Evolutionary conservation across 352 stramenopile genomes (phyloP), one percentile per base, ranked within the genome.

Genomic region (Globisporangium nagaii): DNA sequence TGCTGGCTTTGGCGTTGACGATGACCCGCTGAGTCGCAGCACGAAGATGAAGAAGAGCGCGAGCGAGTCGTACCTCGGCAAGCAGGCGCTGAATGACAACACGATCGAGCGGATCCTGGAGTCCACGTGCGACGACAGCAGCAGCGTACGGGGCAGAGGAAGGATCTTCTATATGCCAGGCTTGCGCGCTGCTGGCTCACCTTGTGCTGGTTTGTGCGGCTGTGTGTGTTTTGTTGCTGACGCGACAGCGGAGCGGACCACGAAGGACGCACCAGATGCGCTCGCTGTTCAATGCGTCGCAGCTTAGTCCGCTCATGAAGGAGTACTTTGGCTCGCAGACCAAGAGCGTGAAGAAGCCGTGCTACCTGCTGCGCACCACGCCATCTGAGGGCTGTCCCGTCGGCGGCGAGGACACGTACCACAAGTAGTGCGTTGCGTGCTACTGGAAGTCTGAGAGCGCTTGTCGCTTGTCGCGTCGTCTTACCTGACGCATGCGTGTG

Each of bases 401-500:
- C 11, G 84, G 86, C 7, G 86, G 86, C 8, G 77, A 90, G 45
- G 86, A 88, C 35, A 95, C 84, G n/a, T 93, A 79, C 49, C 73
- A 79, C 62, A 86, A 84, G 58, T 72, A 70, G 79, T 91, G 73
- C 32, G 72, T 71, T 12, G 20, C 19, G 57, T 41, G 12, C 25
- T 0, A 13, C 17, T 25, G 9, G 3, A 17, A 11, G 13, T 31
- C 7, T 3, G n/a, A 9, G 2, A 19, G 22, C 22, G 32, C n/a
- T 13, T 12, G 19, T 27, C 22, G 35, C 32, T 36, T n/a, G 19
- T 19, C 12, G n/a, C 49, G 39, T 22, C 32, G 28, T 30, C n/a
- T 48, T 17, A 4, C 40, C 25, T 42, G 1, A n/a, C 49, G 25
- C 27, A 46, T 22, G 19, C 9, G n/a, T 10, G 4, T 32, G 24